Base-by-base conservation (phyloP, 2,329 filamentous ascomycete genomes). In the Pseudocercospora eumusae region DNA sequence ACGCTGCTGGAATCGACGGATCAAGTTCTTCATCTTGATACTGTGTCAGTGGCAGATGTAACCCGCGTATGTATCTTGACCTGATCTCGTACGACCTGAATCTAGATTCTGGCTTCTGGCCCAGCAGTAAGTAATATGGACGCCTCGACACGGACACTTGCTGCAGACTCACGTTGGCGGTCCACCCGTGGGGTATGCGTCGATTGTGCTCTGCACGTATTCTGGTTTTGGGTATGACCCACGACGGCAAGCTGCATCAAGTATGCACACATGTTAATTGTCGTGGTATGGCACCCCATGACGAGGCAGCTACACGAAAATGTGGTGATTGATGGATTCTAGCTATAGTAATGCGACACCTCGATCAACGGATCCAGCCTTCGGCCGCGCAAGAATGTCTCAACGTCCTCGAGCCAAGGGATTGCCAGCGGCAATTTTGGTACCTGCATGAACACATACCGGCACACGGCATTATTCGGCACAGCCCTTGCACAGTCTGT, bases 401-500 rank as follows among this genome's bases (percentile, higher is more conserved):
- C 52, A 9, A 54, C 15, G n/a, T 15, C 15, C 15, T 40, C 9
- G n/a, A 40, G 18, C 52, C 27, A 54, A 36, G 52, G 28, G 27
- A 36, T 36, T 54, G 50, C n/a, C 5, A 23, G 47, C 20, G 15
- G 15, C 47, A 18, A n/a, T 7, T 11, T 25, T 18, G 23, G 44
- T 47, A 52, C 47, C 21, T 52, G 47, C 47, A 52, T 52, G 47
- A 52, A 52, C 47, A 28, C 21, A 52, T 52, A 52, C 25, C 47
- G 47, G 47, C 47, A 52, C 47, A 52, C 47, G 47, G 47, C 47
- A 52, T n/a, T n/a, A n/a, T 25, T 52, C 47, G 47, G 47, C n/a
- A 28, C 21, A 8, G 21, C 25, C 57, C 61, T 60, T 63, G 47
- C 58, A 57, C 42, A 57, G 56, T 60, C 52, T 63, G 61, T 57